Evolutionary conservation across 2,329 filamentous ascomycete species (phyloP).

Genomic region (Colletotrichum sp.): DNA sequence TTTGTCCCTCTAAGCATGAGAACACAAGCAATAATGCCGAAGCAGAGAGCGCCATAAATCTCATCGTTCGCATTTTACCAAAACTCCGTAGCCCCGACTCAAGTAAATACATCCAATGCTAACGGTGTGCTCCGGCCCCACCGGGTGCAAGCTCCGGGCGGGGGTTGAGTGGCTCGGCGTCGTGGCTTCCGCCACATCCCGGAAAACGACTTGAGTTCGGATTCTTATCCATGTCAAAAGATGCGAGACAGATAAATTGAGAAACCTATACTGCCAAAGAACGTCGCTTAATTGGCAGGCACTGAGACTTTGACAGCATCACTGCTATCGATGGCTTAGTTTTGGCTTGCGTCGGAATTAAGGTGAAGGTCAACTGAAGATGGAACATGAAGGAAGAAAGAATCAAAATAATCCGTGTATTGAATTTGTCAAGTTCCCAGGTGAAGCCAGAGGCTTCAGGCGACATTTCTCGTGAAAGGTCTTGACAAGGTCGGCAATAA

Average conservation of each 20-base stretch:
- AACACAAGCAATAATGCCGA: neutral
- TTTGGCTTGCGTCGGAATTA: neutral
- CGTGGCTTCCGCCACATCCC: neutral
- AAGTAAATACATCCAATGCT: neutral
- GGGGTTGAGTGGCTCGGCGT: neutral
- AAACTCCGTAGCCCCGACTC: neutral
- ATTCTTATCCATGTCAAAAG: neutral
- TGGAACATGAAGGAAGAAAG: neutral
- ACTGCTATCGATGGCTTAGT: neutral
- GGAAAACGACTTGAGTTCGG: neutral
- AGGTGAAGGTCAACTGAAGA: neutral
- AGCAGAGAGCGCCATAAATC: neutral
- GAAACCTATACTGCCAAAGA: neutral
- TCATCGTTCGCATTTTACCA: neutral
- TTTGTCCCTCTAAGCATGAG: neutral
- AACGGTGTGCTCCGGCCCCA: neutral
- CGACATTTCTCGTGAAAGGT: neutral
- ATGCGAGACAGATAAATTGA: neutral
- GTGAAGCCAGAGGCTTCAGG: neutral
- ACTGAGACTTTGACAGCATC: neutral
- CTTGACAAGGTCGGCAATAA: neutral
- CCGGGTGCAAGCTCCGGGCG: neutral
- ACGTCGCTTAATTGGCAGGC: neutral
- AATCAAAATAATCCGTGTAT: neutral
- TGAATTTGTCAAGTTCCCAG: neutral